These are phyloP conservation scores for Ceratocystis ficicola DNA, from an alignment of 2,329 filamentous ascomycete species.

Conservation along the genomic window DNA sequence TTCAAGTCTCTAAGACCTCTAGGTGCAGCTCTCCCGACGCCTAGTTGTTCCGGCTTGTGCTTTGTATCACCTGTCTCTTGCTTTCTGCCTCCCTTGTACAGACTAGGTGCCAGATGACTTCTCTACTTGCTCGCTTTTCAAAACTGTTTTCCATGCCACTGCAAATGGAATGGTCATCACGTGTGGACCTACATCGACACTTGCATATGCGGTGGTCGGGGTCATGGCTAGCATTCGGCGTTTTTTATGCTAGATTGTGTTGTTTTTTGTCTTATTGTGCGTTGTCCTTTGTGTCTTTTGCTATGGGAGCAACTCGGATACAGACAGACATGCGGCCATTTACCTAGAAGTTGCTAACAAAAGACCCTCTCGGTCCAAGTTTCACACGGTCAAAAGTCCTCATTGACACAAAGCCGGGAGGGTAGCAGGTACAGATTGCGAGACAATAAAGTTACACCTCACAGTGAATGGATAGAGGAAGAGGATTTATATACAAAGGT, in stretches of 20 bases:
- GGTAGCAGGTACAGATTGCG: not conserved
- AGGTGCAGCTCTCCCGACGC: slow-evolving; percentile 2
- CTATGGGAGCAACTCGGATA: not conserved
- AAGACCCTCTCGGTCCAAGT: slow-evolving; percentile 1
- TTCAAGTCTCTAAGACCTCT: not conserved
- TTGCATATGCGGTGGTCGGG: not conserved
- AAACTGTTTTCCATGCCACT: not conserved
- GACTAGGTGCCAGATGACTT: not conserved
- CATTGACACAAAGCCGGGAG: not conserved
- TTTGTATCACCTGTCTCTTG: not conserved
- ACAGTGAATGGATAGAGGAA: not conserved
- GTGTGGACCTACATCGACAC: slow-evolving; percentile 1
- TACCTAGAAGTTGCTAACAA: not conserved
- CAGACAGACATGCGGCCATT: not conserved
- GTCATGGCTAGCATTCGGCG: not conserved
- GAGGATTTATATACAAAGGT: not conserved
- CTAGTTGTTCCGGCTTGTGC: not conserved
- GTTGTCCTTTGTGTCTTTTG: not conserved
- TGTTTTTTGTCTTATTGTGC: not conserved
- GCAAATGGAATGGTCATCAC: not conserved
- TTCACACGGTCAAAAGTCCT: slow-evolving; percentile 6
- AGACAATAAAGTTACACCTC: slow-evolving; percentile 7
- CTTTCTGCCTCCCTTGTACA: not conserved
- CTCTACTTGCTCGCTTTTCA: not conserved
- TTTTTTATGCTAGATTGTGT: not conserved